Conservation (phyloP, 2,329 filamentous ascomycete species). For the Pyrenochaeta sp. region DNA sequence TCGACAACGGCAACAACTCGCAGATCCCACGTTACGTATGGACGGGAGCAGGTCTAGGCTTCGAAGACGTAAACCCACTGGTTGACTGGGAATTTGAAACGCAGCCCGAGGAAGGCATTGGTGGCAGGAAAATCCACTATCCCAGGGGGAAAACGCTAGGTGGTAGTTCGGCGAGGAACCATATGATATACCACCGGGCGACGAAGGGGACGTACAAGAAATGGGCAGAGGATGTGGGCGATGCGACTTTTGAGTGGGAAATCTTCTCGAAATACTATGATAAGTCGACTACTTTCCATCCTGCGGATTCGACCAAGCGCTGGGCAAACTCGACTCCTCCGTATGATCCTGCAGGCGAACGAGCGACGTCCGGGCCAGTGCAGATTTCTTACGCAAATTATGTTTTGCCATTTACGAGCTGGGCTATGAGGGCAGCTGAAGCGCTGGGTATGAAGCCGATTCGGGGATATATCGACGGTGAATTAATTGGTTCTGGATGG, state of each 20-base stretch:
- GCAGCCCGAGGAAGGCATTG: conserved; percentile 23
- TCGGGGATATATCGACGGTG: conserved; percentile 23
- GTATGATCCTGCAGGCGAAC: conserved; percentile 20
- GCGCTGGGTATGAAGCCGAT: conserved; percentile 26
- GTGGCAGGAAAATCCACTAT: conserved; percentile 26
- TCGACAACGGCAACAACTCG: conserved; percentile 31
- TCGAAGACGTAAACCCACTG: conserved; percentile 30
- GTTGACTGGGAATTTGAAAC: conserved; percentile 38
- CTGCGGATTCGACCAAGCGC: conserved; percentile 29
- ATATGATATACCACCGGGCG: conserved; percentile 26
- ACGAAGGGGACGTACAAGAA: conserved; percentile 22
- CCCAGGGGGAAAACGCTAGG: conserved; percentile 28
- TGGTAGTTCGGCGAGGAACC: conserved; percentile 20
- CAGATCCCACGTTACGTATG: conserved; percentile 26
- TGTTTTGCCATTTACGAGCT: conserved; percentile 21
- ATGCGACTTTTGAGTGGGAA: conserved; percentile 34
- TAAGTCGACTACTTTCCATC: conserved; percentile 36
- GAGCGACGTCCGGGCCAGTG: conserved; percentile 21
- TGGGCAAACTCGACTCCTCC: conserved; percentile 33
- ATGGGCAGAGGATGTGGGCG: conserved; percentile 38
- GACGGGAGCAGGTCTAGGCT: conserved; percentile 16
- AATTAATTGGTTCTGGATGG: conserved; percentile 25
- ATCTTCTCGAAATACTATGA: conserved; percentile 32
- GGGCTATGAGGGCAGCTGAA: conserved; percentile 18
- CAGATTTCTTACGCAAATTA: conserved; percentile 31